These are phyloP conservation scores for Podaxis carcinomalis DNA, from an alignment of 768 basidiomycete genomes.

Conservation along the genomic window DNA sequence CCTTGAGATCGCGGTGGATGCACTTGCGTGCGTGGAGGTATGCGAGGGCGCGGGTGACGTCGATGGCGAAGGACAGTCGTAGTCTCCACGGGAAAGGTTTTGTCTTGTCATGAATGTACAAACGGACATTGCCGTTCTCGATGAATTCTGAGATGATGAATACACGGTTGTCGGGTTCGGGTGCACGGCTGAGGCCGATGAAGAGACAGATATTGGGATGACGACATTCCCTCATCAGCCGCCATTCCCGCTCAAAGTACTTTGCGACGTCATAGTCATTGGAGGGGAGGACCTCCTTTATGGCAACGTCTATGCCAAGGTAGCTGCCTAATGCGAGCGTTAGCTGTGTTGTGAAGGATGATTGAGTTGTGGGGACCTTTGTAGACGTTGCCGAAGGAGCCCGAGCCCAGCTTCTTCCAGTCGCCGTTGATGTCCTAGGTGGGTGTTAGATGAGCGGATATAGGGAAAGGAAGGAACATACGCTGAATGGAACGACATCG, in stretches of 20 bases:
- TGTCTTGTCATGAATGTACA: slow-evolving; percentile 82
- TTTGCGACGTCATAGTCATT: slow-evolving; percentile 92
- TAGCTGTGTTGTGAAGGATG: neutral
- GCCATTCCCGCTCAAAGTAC: slow-evolving; percentile 99
- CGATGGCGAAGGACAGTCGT: slow-evolving; percentile 90
- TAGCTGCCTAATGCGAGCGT: slow-evolving; percentile 58
- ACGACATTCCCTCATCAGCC: slow-evolving; percentile 92
- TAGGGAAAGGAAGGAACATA: slow-evolving; percentile 25
- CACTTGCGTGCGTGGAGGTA: slow-evolving; percentile 94
- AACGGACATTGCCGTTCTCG: slow-evolving; percentile 85
- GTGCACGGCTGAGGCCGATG: slow-evolving; percentile 83
- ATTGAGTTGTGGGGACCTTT: slow-evolving; percentile 45
- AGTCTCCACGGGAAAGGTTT: slow-evolving; percentile 92
- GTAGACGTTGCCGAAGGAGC: slow-evolving; percentile 91
- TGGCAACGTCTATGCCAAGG: slow-evolving; percentile 93
- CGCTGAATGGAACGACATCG: slow-evolving; percentile 86
- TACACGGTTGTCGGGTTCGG: slow-evolving; percentile 75
- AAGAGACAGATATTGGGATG: slow-evolving; percentile 94
- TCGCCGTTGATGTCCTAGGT: slow-evolving; percentile 78
- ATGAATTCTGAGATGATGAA: slow-evolving; percentile 96
- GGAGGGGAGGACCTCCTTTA: slow-evolving; percentile 93
- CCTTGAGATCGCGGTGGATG: slow-evolving; percentile 90
- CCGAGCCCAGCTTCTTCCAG: slow-evolving; percentile 89
- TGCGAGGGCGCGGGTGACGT: slow-evolving; percentile 91
- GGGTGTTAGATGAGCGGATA: slow-evolving; percentile 11